These are phyloP conservation scores for Coemansia sp. DNA, from an alignment of 192 early-diverging fungal species.

Conservation along the genomic window DNA sequence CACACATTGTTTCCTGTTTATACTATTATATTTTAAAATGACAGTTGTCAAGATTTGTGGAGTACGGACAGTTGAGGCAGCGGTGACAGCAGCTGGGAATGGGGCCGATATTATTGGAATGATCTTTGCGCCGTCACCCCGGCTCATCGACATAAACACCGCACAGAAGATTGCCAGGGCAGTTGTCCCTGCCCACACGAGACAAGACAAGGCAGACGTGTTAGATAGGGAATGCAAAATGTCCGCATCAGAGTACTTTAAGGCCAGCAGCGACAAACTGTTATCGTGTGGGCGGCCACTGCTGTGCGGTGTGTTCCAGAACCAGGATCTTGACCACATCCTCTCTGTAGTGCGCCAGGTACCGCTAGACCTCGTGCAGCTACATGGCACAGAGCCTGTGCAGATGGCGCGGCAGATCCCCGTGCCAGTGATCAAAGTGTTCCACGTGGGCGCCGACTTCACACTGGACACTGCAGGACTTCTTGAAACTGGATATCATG, in stretches of 20 bases:
- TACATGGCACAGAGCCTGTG: slow-evolving; percentile 80
- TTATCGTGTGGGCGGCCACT: slow-evolving; percentile 60
- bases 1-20: not conserved
- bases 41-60: slow-evolving; percentile 91
- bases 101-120: slow-evolving; percentile 93
- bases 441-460: slow-evolving; percentile 74
- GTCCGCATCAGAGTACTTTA: slow-evolving; percentile 9
- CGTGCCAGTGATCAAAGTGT: slow-evolving; percentile 83
- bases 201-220: not conserved
- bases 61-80: slow-evolving; percentile 77
- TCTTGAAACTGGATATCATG: slow-evolving; percentile 23
- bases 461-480: slow-evolving; percentile 15
- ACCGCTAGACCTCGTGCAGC: slow-evolving; percentile 88
- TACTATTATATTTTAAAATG: slow-evolving; percentile 5
- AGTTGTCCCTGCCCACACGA: slow-evolving; percentile 33
- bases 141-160: slow-evolving; percentile 65
- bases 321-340: slow-evolving; percentile 79
- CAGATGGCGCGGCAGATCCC: slow-evolving; percentile 69
- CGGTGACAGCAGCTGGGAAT: slow-evolving; percentile 66
- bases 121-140: slow-evolving; percentile 86
- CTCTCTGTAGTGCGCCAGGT: slow-evolving; percentile 59
- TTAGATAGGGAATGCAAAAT: not conserved
- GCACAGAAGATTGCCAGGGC: slow-evolving; percentile 74
- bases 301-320: slow-evolving; percentile 91
- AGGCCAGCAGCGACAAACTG: slow-evolving; percentile 22